Evolutionary conservation across 305 asterid species (phyloP), one percentile per base, ranked within the genome.

Genomic region (Fraxinus greggii): DNA sequence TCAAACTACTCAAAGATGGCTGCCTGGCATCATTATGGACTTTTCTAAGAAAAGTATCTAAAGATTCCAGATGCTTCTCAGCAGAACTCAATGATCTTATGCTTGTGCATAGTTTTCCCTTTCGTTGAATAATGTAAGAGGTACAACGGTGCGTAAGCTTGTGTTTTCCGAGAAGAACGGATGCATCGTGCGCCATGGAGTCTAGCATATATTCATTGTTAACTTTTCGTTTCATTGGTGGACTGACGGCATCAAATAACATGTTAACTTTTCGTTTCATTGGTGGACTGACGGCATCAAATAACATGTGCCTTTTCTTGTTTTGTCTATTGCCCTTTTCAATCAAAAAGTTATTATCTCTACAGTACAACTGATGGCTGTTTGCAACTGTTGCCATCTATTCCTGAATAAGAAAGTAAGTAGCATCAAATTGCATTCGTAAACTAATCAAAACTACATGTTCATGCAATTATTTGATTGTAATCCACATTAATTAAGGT

Each of bases 31-130:
- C 87, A 31, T 78, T 79, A 17, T 83, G 88, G 48, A 91, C 87
- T 81, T 92, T 92, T 63, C 80, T 86, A 79, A 94, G 92, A 83
- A 87, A 94, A 75, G 93, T 86, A 87, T 89, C 90, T 38, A 94
- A 87, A 40, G 92, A 88, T 76, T 89, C 86, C 84, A 91, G 88
- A 78, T 94, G 98, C 78, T 90, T 86, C 87, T 86, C 92, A 17
- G 84, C 72, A 83, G 88, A 81, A 72, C 85, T 83, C 69, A 61
- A 40, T 28, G 89, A 88, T 79, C 84, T 87, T 29, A 80, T 59
- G 19, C 65, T 81, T 56, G 83, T 74, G 88, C 84, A 79, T 56
- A 72, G 79, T 59, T 70, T 86, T 72, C 87, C 84, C 85, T 69
- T 89, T 29, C 78, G 86, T 2, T 81, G 65, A 77, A n/a, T 79